Evolutionary conservation across 2,329 filamentous ascomycete genomes (phyloP), one percentile per base, ranked within the genome.

Genomic region (Drechmeria coniospora): DNA sequence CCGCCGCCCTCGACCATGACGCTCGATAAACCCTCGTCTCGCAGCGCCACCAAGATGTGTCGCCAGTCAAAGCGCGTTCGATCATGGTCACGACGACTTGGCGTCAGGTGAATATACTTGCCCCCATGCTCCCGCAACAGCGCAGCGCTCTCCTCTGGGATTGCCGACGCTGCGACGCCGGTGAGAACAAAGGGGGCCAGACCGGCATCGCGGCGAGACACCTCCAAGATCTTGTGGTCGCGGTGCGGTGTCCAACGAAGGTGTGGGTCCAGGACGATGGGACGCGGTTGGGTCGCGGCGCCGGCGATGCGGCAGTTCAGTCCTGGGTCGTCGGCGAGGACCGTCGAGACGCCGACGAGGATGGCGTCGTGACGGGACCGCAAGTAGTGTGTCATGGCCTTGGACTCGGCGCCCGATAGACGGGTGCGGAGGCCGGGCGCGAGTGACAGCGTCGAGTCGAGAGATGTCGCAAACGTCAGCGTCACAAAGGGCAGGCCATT

Each of bases 1-100:
- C 70, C 86, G 8, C 87, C 87, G 0, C 87, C 87, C 50, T 95
- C 87, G 26, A 95, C 66, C 87, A 94, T 94, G 32, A 94, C 62
- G 46, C 83, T 93, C 28, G 54, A 51, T 24, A 93, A 56, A 2
- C 74, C 73, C 39, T 79, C 62, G 1, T 46, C 48, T 19, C 42
- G 38, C n/a, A 92, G 50, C 4, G 59, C 56, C 12, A 51, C 51
- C 17, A 92, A 53, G 11, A 92, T 65, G 22, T 63, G 60, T 8
- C 50, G 50, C 83, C 82, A 92, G 12, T 59, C 51, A 36, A 79
- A 63, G 30, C 61, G 55, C 46, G 50, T 51, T 18, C 54, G 45
- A 11, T 44, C 54, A 26, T 49, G 44, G 25, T 55, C 47, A 5
- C 28, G 27, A 8, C 53, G 51, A 19, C 50, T 48, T 23, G 35